Evolutionary conservation across 305 asterid genomes (phyloP).

Genomic region (Nicotiana rustica): DNA sequence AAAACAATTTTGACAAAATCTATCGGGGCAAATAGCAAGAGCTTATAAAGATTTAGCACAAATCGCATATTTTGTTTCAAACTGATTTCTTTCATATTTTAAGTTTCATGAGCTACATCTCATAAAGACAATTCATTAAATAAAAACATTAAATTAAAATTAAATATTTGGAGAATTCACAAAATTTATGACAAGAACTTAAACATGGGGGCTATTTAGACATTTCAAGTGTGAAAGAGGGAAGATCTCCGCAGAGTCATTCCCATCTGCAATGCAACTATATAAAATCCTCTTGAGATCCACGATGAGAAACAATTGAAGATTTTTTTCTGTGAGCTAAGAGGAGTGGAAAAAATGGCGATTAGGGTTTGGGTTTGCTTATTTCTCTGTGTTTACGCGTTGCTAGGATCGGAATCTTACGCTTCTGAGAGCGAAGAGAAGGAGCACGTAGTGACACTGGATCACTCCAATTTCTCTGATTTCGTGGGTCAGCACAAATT

Average conservation of each 20-base stretch:
- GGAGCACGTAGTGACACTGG: constrained; percentile 79
- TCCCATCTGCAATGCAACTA: neutral
- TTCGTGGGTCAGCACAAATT: constrained; percentile 75
- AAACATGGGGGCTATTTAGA: neutral
- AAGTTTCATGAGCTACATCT: too few species aligned
- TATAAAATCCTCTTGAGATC: neutral
- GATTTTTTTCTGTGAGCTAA: constrained; percentile 25
- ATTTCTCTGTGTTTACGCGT: constrained; percentile 44
- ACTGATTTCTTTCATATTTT: too few species aligned
- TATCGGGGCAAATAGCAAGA: too few species aligned
- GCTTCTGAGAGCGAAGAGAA: constrained; percentile 49
- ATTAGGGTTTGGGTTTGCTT: constrained; percentile 41
- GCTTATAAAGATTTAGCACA: too few species aligned
- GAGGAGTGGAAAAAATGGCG: constrained; percentile 45
- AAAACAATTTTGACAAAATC: too few species aligned
- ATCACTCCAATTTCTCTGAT: constrained; percentile 83
- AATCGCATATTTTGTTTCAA: too few species aligned
- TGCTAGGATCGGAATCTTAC: constrained; percentile 46
- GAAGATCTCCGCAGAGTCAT: neutral
- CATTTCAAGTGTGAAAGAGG: neutral
- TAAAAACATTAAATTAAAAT: too few species aligned
- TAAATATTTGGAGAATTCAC: too few species aligned
- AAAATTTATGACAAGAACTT: too few species aligned
- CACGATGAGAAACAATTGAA: neutral
- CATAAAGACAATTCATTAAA: too few species aligned